Base-by-base conservation (phyloP, 2,329 filamentous ascomycete species). In the Phoma sp. region DNA sequence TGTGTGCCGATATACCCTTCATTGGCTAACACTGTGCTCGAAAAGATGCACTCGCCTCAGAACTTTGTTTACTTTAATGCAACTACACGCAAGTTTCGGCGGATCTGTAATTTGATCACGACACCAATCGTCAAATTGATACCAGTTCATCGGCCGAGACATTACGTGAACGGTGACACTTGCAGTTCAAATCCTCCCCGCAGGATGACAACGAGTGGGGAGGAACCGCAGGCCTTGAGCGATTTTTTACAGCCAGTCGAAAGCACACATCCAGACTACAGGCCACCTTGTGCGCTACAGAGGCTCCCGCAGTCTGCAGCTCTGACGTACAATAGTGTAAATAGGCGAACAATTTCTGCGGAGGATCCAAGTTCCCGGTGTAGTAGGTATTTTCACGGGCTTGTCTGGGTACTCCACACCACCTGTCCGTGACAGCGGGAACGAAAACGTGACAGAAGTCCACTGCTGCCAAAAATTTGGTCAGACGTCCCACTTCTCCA, bases 61-160 rank as follows among this genome's bases (percentile, higher is more conserved):
- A 55, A 50, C 52, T 50, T 36, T 46, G 41, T 55, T 55, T 37
- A 50, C 52, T 38, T 45, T 55, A 55, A 46, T 55, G 36, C 36
- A 30, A 55, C 52, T 55, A 55, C 52, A 50, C 32, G 30, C 37
- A 45, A 42, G 13, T 10, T 10, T 37, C 41, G 41, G 33, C 41
- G 38, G 6, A 6, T 7, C 8, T 8, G 27, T 2, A n/a, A n/a
- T 7, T 30, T 24, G 13, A 14, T 7, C 27, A 13, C 38, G 38
- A 36, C 13, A n/a, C 25, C 35, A 25, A 30, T 27, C 24, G 33
- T 10, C 40, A 22, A 27, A 4, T 14, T 27, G 24, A 46, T 14
- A 10, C 2, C 22, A 9, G 27, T 29, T 29, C 22, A 29, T 3
- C 36, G 13, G 32, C 11, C n/a, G 22, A 2, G 5, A 29, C 14